Percentiles rank a stretch among this genome's conserved stretches.
phyloP scores from a whole-genome alignment of 129 eudicot genomes.

The Daucus carota region DNA sequence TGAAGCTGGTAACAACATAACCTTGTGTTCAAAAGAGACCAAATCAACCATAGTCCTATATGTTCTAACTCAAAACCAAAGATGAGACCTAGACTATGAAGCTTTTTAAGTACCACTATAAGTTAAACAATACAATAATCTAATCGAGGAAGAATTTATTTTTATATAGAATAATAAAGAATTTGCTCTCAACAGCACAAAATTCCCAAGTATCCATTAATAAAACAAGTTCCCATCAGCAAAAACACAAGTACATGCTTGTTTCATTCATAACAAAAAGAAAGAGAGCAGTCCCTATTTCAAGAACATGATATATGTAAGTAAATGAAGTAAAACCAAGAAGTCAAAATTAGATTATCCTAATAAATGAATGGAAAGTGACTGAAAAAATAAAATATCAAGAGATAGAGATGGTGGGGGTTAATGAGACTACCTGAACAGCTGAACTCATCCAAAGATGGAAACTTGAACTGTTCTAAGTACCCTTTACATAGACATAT shows the following conservation, averaged over 20 bases:
- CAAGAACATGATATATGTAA: not conserved
- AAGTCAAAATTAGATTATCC: not conserved
- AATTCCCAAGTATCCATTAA: not conserved
- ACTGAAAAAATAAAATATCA: not conserved
- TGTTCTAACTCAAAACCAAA: not conserved
- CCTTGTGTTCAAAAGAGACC: slow-evolving; percentile 14
- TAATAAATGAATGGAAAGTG: slow-evolving; percentile 4
- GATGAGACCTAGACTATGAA: slow-evolving; percentile 12
- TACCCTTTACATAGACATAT: not conserved
- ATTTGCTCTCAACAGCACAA: not conserved
- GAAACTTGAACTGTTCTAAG: not conserved
- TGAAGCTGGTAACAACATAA: slow-evolving; percentile 12
- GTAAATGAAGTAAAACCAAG: not conserved
- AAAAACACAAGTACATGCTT: not conserved
- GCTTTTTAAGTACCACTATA: not conserved
- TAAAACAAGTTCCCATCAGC: not conserved
- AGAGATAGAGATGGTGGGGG: not conserved
- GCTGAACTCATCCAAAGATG: slow-evolving; percentile 4
- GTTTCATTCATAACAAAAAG: not conserved
- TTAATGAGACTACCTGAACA: not conserved
- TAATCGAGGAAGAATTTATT: not conserved
- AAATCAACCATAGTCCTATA: not conserved
- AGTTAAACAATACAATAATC: slow-evolving; percentile 16
- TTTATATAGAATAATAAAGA: not conserved
- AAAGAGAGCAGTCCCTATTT: not conserved